phyloP scores from a whole-genome alignment of 805 yeast genomes.

The Wickerhamiella siamensis region DNA sequence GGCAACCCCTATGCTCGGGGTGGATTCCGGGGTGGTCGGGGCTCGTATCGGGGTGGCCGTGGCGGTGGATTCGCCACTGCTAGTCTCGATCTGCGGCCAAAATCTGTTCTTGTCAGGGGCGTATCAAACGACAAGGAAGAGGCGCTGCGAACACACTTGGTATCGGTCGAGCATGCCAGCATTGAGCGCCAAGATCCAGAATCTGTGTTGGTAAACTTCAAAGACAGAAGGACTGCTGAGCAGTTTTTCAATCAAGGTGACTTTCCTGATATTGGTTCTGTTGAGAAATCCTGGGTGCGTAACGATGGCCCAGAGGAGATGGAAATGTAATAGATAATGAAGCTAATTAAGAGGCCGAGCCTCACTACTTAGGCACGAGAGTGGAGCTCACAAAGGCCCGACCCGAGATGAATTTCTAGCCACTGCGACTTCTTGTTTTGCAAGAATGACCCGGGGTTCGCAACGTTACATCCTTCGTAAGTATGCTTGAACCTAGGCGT shows the following conservation, averaged over 20 bases:
- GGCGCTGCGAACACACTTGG: slow-evolving; percentile 21
- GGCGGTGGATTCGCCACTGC: slow-evolving; percentile 17
- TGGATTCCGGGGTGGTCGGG: slow-evolving; percentile 11
- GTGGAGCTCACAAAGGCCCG: slow-evolving; percentile 30
- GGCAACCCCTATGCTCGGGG: slow-evolving; percentile 5
- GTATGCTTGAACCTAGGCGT: slow-evolving; percentile 60
- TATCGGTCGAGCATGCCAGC: slow-evolving; percentile 13
- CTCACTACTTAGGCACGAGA: too few relatives aligned
- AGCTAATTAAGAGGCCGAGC: too few relatives aligned
- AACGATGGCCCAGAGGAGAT: not conserved
- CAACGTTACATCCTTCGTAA: slow-evolving; percentile 67
- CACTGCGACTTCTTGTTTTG: slow-evolving; percentile 39
- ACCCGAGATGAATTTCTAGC: slow-evolving; percentile 56
- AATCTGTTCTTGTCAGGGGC: slow-evolving; percentile 23
- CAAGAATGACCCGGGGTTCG: slow-evolving; percentile 53
- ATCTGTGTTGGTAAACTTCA: slow-evolving; percentile 18
- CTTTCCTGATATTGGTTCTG: slow-evolving; percentile 22
- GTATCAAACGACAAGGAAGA: slow-evolving; percentile 23
- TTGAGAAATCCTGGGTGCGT: slow-evolving; percentile 20
- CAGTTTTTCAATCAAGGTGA: slow-evolving; percentile 19
- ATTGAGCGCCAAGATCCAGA: slow-evolving; percentile 11
- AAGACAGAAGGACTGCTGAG: slow-evolving; percentile 28
- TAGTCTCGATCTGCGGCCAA: slow-evolving; percentile 28
- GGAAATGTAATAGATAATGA: not conserved
- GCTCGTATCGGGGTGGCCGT: slow-evolving; percentile 14